Conservation (phyloP, 495 filamentous ascomycete genomes). For the Penicillium dipodomyicola region DNA sequence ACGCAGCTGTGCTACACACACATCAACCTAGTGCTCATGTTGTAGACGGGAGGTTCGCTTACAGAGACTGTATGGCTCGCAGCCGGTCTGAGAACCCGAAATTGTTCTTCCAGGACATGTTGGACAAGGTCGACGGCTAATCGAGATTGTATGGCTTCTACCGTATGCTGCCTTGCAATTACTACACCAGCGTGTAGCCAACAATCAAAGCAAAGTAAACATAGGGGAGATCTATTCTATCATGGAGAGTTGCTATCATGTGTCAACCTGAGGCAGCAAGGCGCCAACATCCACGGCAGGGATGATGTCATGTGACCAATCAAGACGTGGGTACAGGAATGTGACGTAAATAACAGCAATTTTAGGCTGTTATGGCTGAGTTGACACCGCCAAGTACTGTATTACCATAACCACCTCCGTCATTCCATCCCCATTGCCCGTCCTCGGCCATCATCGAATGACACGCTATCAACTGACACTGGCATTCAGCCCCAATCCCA, state of each 20-base stretch:
- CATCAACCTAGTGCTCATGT: conserved; percentile 13
- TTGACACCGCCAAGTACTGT: conserved; percentile 2
- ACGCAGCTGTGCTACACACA: conserved; percentile 44
- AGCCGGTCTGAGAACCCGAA: conserved; percentile 55
- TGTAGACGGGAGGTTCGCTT: conserved; percentile 13
- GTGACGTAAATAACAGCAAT: background rate
- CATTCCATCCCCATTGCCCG: conserved; percentile 30
- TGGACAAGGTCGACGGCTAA: background rate
- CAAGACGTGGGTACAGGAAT: background rate
- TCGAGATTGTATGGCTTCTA: background rate
- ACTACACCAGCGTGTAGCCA: background rate
- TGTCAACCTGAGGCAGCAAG: conserved; percentile 1
- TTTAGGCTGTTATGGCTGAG: background rate
- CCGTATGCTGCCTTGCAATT: background rate
- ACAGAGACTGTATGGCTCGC: conserved; percentile 47
- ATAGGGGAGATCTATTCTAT: background rate
- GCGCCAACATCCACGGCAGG: background rate
- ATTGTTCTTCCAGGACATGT: conserved; percentile 43
- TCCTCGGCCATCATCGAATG: conserved; percentile 25
- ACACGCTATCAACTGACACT: conserved; percentile 16
- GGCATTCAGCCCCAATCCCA: conserved; percentile 19
- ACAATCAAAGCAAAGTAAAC: background rate
- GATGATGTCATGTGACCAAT: conserved; percentile 27
- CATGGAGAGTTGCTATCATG: background rate
- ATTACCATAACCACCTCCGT: conserved; percentile 17